Base-by-base conservation (phyloP, 495 filamentous ascomycete species). In the Bathelium albidoporum region DNA sequence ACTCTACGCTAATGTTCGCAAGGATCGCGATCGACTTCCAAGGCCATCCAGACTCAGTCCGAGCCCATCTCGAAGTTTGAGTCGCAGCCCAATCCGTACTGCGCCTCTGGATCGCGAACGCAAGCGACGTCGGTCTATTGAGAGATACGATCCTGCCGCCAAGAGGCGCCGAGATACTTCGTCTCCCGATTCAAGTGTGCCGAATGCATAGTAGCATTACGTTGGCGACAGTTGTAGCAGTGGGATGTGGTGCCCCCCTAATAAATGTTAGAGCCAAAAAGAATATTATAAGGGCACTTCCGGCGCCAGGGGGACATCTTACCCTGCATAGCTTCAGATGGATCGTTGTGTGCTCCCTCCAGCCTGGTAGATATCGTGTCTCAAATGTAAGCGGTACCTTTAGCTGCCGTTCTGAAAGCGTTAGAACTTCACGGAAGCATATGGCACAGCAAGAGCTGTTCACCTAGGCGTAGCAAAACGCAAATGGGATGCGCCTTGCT, bases 1-100 rank as follows among this genome's bases (percentile, higher is more conserved):
- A 66, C 68, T 69, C 61, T 70, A 74, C 65, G 77, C 79, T 82
- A 77, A 82, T 82, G 59, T 73, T 78, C 73, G 69, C 73, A 82
- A 83, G 70, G 75, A 69, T 71, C 74, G 71, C 62, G 71, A 70
- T 64, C 64, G 63, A 66, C 68, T 66, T 69, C 71, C 78, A 20
- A 55, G 49, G 49, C 49, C 49, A 29, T 9, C 49, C 64, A 67
- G 72, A 62, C 73, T 69, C 62, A 77, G 74, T 58, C 73, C 74
- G 65, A 67, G 72, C 61, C 75, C 72, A 61, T 78, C 75, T 58
- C 73, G 75, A 65, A 80, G 76, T 64, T 73, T 69, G 62, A 78
- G 75, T 66, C 45, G 18, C 16, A 58, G 31, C 20, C 24, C 53
- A 36, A 18, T n/a, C 31, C 22, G 26, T 18, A 26, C 24, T 7